Evolutionary conservation across 2,329 filamentous ascomycete species (phyloP), one percentile per base, ranked within the genome.

Genomic region (Penicillium hesseltinei): DNA sequence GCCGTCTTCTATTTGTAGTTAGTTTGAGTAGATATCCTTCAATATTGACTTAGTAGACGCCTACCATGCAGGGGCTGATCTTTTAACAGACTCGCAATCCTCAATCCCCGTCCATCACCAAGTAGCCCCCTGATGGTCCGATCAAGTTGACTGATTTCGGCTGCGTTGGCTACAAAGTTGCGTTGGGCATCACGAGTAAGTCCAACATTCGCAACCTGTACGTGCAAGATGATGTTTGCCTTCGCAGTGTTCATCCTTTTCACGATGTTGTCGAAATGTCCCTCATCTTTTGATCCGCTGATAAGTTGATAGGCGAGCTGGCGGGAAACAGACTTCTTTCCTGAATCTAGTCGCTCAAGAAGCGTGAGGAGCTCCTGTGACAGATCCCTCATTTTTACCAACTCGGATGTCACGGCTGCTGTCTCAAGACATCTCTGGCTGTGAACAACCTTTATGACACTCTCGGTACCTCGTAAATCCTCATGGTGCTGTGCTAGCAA

Each of bases 21-120:
- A 38, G 35, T n/a, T 38, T n/a, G 17, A 10, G 0, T 10, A 9
- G 0, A 38, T 38, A n/a, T 38, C 3, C 17, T 9, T n/a, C 7
- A 2, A 10, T 1, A 9, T 1, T 38, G 35, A 2, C 17, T 10
- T n/a, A n/a, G 10, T 6, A 0, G 17, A 38, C 17, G 0, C 35
- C 10, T n/a, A 38, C 35, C 17, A 35, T 35, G 13, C 33, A 35
- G 13, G 0, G 33, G 9, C 4, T 11, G n/a, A 11, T 19, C 0
- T 19, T 39, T 39, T 3, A 39, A 0, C 0, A 19, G 17, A 19
- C n/a, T 39, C n/a, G n/a, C 9, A 39, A 19, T 39, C 36, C 7
- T 4, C 35, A n/a, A 10, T 38, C 17, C 35, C 35, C 4, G 35
- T 4, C 17, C 35, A 38, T 38, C 35, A 38, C 35, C 35, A n/a